Base-by-base conservation (phyloP, 208 protist genomes). In the Lotmaria passim region DNA sequence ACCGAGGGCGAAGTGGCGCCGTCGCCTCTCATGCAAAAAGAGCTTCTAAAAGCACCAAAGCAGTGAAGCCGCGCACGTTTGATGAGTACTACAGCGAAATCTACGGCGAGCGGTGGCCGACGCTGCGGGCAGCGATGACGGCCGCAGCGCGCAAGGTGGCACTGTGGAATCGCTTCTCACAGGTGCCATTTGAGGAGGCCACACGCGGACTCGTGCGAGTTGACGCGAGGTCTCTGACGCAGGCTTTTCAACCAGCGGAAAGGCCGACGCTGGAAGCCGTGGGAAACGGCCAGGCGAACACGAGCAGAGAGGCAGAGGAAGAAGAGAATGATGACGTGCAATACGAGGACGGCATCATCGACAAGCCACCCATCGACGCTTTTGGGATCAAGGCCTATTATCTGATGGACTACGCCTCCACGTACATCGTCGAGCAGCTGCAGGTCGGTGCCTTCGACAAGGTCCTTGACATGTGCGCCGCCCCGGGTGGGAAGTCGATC, bases 381-480 rank as follows among this genome's bases (percentile, higher is more conserved):
- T 90, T 93, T 50, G 74, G 77, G 19, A 72, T 88, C 0, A 79
- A 78, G 59, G 89, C 78, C 36, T 93, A 95, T 81, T 94, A 93
- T 62, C 30, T 94, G 12, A 47, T 96, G 24, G 89, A 97, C 61
- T 93, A 90, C 73, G 86, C 84, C 60, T 91, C 89, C 21, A 62
- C 81, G 24, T 52, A 94, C 23, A 58, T 91, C 8, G 88, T 93
- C 38, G 80, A 94, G 82, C 82, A 92, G 71, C 73, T 96, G 47
- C 74, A 90, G 56, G 85, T 95, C 8, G 55, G 69, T 11, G 51
- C 85, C 7, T 87, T 89, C 50, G 85, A 97, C 67, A 72, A 73
- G 15, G 91, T 96, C 30, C 79, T 97, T 15, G 92, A 97, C 50
- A 51, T 96, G 65, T 96, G 90, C 43, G 91, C 91, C 5, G 90